Evolutionary conservation across 2,329 filamentous ascomycete genomes (phyloP), one percentile per base, ranked within the genome.

Genomic region (Stemphylium lycopersici): DNA sequence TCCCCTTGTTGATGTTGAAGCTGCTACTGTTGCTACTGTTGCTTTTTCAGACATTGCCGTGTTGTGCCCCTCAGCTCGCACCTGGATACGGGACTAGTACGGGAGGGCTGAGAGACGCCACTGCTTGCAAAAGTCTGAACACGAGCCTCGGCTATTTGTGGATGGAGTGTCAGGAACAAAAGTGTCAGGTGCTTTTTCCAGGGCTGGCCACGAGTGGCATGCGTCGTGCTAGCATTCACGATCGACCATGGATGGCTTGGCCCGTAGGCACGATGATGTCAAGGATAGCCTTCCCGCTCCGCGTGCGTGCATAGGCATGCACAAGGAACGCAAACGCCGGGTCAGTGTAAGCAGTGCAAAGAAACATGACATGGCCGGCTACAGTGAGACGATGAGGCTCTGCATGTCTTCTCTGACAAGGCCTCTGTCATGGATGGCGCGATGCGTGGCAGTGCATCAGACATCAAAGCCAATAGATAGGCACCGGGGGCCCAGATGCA

Each of bases 191-290:
- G 24, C 12, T 15, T 16, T n/a, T 20, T 40, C 26, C 22, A 15
- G 31, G 15, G 41, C n/a, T 18, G 29, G 20, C 40, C 18, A 34
- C 10, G 26, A 13, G 24, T n/a, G 40, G 2, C 26, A 40, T 22
- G 34, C 11, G 34, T 16, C 15, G 18, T 22, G 13, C 20, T 26
- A 24, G 38, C 38, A 20, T 13, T 37, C 44, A 26, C 16, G 22
- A n/a, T 39, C 12, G 34, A 16, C 13, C 20, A 6, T 15, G 16
- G 7, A 20, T 20, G 13, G 29, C 39, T 55, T 34, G 54, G 42
- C 34, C 18, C 18, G 34, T 20, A 51, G 48, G 58, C 42, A 37
- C 31, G 49, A 57, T 59, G 57, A 59, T 59, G 56, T 59, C 55
- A 26, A 15, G 42, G 40, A 12, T 41, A 36, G 16, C 29, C 12